Percentiles rank a stretch among this genome's conserved stretches.
These are phyloP conservation scores for Sarcocystis neurona DNA, from an alignment of 169 alveolate species.

Conservation along the genomic window DNA sequence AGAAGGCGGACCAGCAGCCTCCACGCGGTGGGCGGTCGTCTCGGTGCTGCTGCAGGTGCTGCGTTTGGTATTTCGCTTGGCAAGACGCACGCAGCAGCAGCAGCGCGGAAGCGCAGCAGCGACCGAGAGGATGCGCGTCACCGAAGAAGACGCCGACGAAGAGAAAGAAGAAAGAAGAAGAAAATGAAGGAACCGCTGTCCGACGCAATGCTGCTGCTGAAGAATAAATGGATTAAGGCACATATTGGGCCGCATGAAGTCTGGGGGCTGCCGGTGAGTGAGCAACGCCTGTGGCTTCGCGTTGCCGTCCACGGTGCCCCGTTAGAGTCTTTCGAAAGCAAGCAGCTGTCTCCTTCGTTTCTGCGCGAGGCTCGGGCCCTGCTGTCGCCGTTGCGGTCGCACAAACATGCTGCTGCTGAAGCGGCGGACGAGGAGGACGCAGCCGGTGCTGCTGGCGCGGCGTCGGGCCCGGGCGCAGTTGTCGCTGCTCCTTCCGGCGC, in stretches of 20 bases:
- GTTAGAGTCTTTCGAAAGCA: constrained; percentile 48
- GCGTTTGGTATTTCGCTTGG: no score
- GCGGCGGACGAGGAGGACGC: no score
- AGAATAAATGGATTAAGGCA: constrained; percentile 21
- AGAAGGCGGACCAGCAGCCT: no score
- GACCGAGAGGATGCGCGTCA: not conserved
- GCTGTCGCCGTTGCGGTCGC: not conserved
- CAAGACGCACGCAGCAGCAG: not conserved
- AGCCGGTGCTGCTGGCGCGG: no score
- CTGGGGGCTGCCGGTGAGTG: constrained; percentile 64
- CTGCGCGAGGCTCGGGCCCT: not conserved
- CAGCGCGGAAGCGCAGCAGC: not conserved
- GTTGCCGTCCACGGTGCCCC: constrained; percentile 65
- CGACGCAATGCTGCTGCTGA: constrained; percentile 13
- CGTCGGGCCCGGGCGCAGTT: no score
- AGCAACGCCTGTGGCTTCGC: constrained; percentile 59
- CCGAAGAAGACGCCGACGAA: not conserved
- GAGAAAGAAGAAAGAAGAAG: constrained; percentile 2
- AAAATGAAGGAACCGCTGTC: not conserved
- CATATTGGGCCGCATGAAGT: constrained; percentile 9
- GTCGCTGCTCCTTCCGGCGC: no score
- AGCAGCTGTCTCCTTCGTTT: constrained; percentile 2
- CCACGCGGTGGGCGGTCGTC: no score
- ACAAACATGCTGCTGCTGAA: no score
- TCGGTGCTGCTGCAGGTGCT: no score